A percentile compares a stretch with the other conserved stretches of the same genome.
Conservation (phyloP, 1,284 basidiomycete genomes). For the Puccinia hordei region DNA sequence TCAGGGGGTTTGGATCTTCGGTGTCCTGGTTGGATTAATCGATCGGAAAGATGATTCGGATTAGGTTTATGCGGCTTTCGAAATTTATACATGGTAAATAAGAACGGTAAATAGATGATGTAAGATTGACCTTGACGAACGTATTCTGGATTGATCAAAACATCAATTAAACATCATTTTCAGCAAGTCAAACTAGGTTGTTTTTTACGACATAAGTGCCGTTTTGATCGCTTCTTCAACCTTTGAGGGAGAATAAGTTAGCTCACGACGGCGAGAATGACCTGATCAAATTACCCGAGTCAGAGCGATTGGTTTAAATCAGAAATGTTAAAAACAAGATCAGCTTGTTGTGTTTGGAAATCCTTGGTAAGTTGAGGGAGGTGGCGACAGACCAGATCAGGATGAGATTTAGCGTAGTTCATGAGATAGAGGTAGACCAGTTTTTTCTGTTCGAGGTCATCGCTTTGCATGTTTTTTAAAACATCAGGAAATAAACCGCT, state of each 20-base stretch:
- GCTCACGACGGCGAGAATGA: conserved; percentile 50
- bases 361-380: conserved; percentile 62
- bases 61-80: neutral
- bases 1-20: conserved; percentile 84
- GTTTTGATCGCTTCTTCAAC: conserved; percentile 35
- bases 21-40: conserved; percentile 68
- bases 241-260: conserved; percentile 15
- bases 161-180: conserved; percentile 1
- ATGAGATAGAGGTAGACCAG: conserved; percentile 91
- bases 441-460: conserved; percentile 65
- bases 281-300: conserved; percentile 7
- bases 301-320: neutral
- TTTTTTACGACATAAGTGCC: neutral
- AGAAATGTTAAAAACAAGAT: neutral
- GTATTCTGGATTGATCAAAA: conserved; percentile 67
- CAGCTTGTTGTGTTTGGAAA: conserved; percentile 28
- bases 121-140: conserved; percentile 71
- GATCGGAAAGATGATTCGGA: neutral
- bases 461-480: conserved; percentile 84
- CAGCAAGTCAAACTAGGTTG: neutral
- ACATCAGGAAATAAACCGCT: conserved; percentile 67
- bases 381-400: conserved; percentile 76
- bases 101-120: neutral
- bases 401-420: conserved; percentile 84
- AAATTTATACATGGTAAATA: neutral